These are phyloP conservation scores for Trametes cingulata DNA, from an alignment of 768 basidiomycete genomes.

Conservation along the genomic window DNA sequence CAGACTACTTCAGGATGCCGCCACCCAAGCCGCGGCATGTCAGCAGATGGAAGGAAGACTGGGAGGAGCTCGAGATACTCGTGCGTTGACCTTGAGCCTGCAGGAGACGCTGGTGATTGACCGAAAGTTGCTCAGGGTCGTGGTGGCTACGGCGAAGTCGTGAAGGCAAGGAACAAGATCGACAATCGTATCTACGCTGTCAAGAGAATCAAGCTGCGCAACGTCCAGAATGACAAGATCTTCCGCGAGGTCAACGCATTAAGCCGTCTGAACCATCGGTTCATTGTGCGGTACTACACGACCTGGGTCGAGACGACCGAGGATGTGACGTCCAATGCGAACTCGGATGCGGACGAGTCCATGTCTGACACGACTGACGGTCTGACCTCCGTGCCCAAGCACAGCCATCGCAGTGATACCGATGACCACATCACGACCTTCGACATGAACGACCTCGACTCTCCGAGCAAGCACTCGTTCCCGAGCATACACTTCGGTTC, in stretches of 20 bases:
- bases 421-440: conserved; percentile 57
- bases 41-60: conserved; percentile 91
- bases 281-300: conserved; percentile 90
- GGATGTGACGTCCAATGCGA: conserved; percentile 42
- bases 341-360: conserved; percentile 35
- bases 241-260: conserved; percentile 89
- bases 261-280: conserved; percentile 84
- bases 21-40: conserved; percentile 45
- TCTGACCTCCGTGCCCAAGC: conserved; percentile 56
- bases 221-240: conserved; percentile 82
- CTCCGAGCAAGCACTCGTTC: conserved; percentile 63
- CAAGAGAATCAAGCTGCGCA: conserved; percentile 85
- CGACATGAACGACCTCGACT: conserved; percentile 62
- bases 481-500: conserved; percentile 82
- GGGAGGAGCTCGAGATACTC: conserved; percentile 88
- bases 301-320: conserved; percentile 85
- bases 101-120: not conserved
- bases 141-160: conserved; percentile 92
- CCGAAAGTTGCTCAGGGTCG: conserved; percentile 57
- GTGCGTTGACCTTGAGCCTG: conserved; percentile 36
- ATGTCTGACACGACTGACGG: conserved; percentile 44
- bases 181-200: conserved; percentile 87
- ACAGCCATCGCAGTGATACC: conserved; percentile 30
- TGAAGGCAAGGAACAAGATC: conserved; percentile 89
- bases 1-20: conserved; percentile 58